These are phyloP conservation scores for Venturia asperata DNA, from an alignment of 2,329 filamentous ascomycete genomes.

Conservation along the genomic window DNA sequence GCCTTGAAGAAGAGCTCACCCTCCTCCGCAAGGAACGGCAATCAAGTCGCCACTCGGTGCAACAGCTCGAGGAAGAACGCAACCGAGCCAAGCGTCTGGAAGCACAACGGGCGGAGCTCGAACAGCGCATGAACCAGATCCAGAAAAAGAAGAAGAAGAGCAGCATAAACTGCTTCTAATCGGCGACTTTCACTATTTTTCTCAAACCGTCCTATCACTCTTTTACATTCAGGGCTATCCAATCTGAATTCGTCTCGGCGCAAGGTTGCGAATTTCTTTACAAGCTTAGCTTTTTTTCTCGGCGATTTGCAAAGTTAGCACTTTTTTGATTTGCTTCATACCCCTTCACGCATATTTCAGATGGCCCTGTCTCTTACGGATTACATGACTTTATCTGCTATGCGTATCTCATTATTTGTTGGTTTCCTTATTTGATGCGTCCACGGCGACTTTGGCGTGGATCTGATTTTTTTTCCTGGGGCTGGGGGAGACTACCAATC, in stretches of 20 bases:
- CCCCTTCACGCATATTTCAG: slow-evolving; percentile 5
- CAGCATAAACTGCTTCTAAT: slow-evolving; percentile 92
- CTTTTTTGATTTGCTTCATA: not conserved
- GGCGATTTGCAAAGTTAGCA: not conserved
- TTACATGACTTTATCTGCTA: slow-evolving; percentile 10
- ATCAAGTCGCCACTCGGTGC: slow-evolving; percentile 59
- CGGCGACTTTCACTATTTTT: not conserved
- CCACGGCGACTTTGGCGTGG: not conserved
- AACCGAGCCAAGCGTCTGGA: slow-evolving; percentile 88
- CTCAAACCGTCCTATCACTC: not conserved
- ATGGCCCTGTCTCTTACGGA: not conserved
- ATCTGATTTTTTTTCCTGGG: not conserved
- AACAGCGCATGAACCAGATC: slow-evolving; percentile 71
- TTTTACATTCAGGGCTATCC: not conserved
- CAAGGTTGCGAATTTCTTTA: not conserved
- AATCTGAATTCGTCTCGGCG: not conserved
- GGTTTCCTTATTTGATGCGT: not conserved
- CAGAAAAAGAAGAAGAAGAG: slow-evolving; percentile 91
- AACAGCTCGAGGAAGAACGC: slow-evolving; percentile 92
- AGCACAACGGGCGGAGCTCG: slow-evolving; percentile 76
- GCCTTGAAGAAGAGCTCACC: slow-evolving; percentile 65
- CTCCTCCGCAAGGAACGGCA: slow-evolving; percentile 54
- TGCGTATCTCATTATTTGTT: not conserved
- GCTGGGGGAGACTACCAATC: not conserved
- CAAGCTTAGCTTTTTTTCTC: not conserved